Evolutionary conservation across 106 monocot species (phyloP), one percentile per base, ranked within the genome.

Genomic region (Apostasia shenzhenica): DNA sequence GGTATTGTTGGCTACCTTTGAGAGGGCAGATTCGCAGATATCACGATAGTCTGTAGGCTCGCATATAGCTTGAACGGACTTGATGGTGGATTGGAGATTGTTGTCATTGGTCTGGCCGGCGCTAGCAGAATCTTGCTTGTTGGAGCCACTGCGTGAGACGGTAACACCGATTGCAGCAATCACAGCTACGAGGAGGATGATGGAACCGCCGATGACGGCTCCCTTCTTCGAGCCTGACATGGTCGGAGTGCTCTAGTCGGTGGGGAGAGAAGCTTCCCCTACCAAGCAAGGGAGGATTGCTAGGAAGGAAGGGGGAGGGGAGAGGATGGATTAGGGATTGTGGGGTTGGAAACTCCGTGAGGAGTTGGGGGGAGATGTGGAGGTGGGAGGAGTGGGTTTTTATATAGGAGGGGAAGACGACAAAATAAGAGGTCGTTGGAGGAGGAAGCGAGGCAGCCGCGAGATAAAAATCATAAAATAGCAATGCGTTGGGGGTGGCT

Each of bases 11-110:
- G 78, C 70, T 8, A 70, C 59, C 4, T 41, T 45, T 8, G 65
- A 38, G 57, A 82, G 69, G 12, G 69, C 37, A 10, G 41, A 69
- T 58, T 74, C 65, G 66, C 82, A 82, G 4, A 74, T 74, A 39
- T 78, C 56, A 13, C 53, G 55, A 45, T 82, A 82, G 59, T 77
- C 78, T 45, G 72, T 73, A 39, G 82, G 60, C 57, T 66, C 12
- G 66, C 82, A 82, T 63, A 82, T 70, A 1, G 72, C 48, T 41
- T 82, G 50, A 53, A 82, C 66, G 3, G 78, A 54, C 69, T 74
- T 73, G 6, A 63, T 43, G 14, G 82, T 70, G 58, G 73, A 66
- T 13, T 72, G 69, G 4, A 74, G 39, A 45, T 55, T 50, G 67
- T 43, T 14, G 37, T 6, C 7, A 2, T 53, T 0, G 67, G 13